Evolutionary conservation across 2,329 filamentous ascomycete species (phyloP), one percentile per base, ranked within the genome.

Genomic region (Neonectria sp.): DNA sequence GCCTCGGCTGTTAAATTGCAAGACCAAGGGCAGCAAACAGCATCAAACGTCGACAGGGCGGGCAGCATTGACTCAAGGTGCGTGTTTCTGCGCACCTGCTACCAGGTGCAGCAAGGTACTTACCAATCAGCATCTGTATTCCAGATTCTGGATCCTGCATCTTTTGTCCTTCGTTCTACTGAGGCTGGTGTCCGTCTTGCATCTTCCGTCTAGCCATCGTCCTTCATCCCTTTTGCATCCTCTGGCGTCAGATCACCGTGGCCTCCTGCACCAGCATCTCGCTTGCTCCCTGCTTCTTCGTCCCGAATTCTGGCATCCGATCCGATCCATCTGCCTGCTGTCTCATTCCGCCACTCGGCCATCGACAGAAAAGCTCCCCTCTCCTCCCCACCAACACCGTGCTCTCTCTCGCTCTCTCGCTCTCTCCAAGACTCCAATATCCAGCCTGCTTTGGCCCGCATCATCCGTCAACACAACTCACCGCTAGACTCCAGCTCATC

Each of bases 1-100:
- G 57, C 40, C 21, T 63, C 31, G 51, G 52, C 40, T 67, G 61
- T 63, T 55, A 63, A 67, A 58, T 63, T 67, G 46, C 62, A 60
- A 65, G 56, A 35, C 55, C 49, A 59, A 65, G 33, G 33, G 61
- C 61, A 64, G 48, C 51, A 35, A 21, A 25, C 45, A 40, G 43
- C 49, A 55, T 64, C 61, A 64, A 43, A 35, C 24, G 55, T 49
- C 43, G 49, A 55, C 56, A 35, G 49, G 12, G 35, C 25, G 45
- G 51, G 51, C 40, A 33, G 52, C 60, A 63, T 63, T 63, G 52
- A 63, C 4, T 40, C 52, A 31, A 33, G 5, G 24, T 48, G 27
- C 31, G 43, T 49, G 37, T 45, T 27, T 33, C 21, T 27, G 46
- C 15, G 29, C 33, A 37, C 17, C 11, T 53, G 49, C 49, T 17